phyloP scores from a whole-genome alignment of 805 yeast species.

The Wickerhamomyces silvicola region DNA sequence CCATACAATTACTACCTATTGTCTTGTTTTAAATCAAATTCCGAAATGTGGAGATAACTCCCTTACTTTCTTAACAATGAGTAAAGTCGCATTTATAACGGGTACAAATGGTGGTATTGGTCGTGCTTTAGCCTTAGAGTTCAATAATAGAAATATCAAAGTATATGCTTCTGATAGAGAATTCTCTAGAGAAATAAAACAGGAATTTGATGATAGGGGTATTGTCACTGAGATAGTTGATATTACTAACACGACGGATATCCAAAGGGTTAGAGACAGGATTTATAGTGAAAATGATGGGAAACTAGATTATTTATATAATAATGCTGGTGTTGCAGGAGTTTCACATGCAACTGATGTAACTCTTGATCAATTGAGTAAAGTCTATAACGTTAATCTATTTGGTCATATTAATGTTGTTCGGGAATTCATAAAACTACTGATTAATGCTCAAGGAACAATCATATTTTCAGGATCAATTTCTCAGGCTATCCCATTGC shows the following conservation, averaged over 20 bases:
- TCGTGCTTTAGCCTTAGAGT: slow-evolving; percentile 37
- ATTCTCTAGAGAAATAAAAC: slow-evolving; percentile 24
- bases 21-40: too few relatives aligned
- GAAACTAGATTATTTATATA: slow-evolving; percentile 32
- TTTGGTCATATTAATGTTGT: slow-evolving; percentile 34
- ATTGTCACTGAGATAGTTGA: slow-evolving; percentile 21
- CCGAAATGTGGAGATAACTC: too few relatives aligned
- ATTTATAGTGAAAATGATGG: slow-evolving; percentile 24
- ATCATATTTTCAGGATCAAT: slow-evolving; percentile 36
- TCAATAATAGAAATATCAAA: slow-evolving; percentile 34
- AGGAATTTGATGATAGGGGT: slow-evolving; percentile 11
- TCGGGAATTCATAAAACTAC: slow-evolving; percentile 27
- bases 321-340: slow-evolving; percentile 33
- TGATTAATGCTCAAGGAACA: slow-evolving; percentile 32
- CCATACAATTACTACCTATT: too few relatives aligned
- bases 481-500: slow-evolving; percentile 30
- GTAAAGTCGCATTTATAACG: slow-evolving; percentile 49
- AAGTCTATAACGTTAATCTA: slow-evolving; percentile 29
- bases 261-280: slow-evolving; percentile 19
- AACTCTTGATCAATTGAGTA: slow-evolving; percentile 22
- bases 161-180: slow-evolving; percentile 31
- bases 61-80: neutral
- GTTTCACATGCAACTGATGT: slow-evolving; percentile 29
- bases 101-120: slow-evolving; percentile 63
- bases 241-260: slow-evolving; percentile 27